These are phyloP conservation scores for Zygotorulaspora florentina DNA, from an alignment of 805 yeast species.

Conservation along the genomic window DNA sequence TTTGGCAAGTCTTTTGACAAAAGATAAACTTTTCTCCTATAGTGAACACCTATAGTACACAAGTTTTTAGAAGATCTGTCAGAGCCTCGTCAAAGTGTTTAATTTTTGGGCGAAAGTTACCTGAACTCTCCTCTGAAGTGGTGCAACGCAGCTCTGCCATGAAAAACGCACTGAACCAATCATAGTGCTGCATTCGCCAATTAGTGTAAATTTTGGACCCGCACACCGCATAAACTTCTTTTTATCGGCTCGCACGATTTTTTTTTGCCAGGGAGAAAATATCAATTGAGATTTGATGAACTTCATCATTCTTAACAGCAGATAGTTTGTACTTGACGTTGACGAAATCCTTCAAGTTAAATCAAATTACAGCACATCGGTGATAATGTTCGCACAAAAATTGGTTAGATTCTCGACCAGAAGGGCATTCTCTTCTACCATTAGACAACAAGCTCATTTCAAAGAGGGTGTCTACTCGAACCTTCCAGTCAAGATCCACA, in stretches of 20 bases:
- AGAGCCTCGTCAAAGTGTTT: background rate
- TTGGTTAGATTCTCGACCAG: conserved; percentile 32
- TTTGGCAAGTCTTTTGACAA: background rate
- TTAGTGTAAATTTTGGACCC: conserved; percentile 5
- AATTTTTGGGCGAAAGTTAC: conserved; percentile 3
- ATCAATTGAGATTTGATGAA: background rate
- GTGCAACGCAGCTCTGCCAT: background rate
- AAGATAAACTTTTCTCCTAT: too few species aligned
- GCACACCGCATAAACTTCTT: conserved; percentile 9
- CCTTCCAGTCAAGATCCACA: conserved; percentile 90
- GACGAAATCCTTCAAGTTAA: too few species aligned
- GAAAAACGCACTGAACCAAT: conserved; percentile 6
- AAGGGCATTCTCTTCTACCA: conserved; percentile 55
- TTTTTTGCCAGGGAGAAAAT: conserved; percentile 4
- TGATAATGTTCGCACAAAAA: conserved; percentile 34
- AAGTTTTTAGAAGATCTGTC: background rate
- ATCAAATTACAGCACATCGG: background rate
- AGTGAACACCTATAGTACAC: too few species aligned
- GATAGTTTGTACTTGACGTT: too few species aligned
- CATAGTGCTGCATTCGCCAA: conserved; percentile 12
- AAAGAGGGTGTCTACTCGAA: conserved; percentile 86
- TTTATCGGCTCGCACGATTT: conserved; percentile 10
- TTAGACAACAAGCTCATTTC: conserved; percentile 42
- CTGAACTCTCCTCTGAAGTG: conserved; percentile 1
- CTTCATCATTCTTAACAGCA: too few species aligned